Evolutionary conservation across 2,329 filamentous ascomycete genomes (phyloP).

Genomic region (Ceratocystis huliohia): DNA sequence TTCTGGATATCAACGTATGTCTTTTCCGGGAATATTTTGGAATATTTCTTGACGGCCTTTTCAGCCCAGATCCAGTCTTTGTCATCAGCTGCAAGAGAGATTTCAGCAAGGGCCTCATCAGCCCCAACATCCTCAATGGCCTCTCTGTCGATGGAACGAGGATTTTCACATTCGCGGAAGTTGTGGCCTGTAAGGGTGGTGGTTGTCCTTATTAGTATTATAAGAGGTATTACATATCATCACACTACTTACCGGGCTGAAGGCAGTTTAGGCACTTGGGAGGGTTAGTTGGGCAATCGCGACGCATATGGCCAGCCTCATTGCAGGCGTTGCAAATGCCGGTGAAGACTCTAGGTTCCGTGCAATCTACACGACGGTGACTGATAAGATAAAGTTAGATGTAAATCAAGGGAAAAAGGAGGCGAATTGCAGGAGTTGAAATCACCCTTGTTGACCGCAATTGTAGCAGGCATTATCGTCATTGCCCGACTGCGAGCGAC

Average conservation of each 20-base stretch:
- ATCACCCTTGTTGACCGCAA: neutral
- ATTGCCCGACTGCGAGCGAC: neutral
- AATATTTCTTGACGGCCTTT: conserved; percentile 45
- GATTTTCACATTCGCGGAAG: conserved; percentile 43
- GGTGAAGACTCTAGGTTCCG: conserved; percentile 24
- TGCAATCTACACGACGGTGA: conserved; percentile 29
- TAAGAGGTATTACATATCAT: too few species aligned
- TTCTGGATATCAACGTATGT: conserved; percentile 50
- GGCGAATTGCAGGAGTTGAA: neutral
- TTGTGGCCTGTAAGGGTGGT: conserved; percentile 37
- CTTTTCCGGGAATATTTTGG: conserved; percentile 45
- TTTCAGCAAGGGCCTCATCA: conserved; percentile 38
- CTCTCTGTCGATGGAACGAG: conserved; percentile 46
- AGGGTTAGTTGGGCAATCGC: conserved; percentile 50
- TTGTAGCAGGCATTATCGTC: neutral
- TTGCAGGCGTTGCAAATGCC: conserved; percentile 36
- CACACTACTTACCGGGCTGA: conserved; percentile 39
- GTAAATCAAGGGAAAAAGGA: too few species aligned
- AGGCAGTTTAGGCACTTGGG: conserved; percentile 49
- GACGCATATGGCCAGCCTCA: conserved; percentile 40
- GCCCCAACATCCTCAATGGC: conserved; percentile 41
- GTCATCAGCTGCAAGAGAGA: conserved; percentile 24
- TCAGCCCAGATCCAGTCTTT: conserved; percentile 29
- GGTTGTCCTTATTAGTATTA: neutral
- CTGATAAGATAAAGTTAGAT: conserved; percentile 13